Evolutionary conservation across 768 basidiomycete genomes (phyloP).

Genomic region (Trametes villosa): DNA sequence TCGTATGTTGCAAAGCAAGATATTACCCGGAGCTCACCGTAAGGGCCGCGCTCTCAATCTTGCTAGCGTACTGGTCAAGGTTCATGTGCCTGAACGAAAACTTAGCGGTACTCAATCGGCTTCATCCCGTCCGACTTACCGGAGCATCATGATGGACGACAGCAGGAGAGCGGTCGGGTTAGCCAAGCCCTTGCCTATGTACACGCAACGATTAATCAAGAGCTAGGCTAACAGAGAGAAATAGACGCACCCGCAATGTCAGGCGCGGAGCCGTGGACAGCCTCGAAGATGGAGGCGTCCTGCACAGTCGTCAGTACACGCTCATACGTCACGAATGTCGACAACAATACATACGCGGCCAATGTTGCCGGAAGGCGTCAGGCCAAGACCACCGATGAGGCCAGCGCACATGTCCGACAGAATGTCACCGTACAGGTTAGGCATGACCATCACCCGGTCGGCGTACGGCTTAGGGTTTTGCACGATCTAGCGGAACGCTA

Average conservation of each 20-base stretch:
- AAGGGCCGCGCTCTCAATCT: conserved; percentile 92
- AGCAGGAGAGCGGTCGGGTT: conserved; percentile 99
- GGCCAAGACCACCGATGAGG: conserved; percentile 96
- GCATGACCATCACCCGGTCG: conserved; percentile 99
- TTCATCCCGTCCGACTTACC: conserved; percentile 51
- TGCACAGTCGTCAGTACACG: conserved; percentile 37
- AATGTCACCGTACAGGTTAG: conserved; percentile 95
- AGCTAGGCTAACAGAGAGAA: neutral
- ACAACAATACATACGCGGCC: conserved; percentile 65
- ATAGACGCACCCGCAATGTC: conserved; percentile 87
- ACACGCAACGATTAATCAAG: conserved; percentile 12
- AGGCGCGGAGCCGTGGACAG: conserved; percentile 99
- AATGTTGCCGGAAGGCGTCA: conserved; percentile 98
- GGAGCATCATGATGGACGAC: conserved; percentile 97
- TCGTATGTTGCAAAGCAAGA: neutral
- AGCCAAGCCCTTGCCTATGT: conserved; percentile 82
- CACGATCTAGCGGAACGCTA: conserved; percentile 60
- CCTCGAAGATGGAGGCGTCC: conserved; percentile 99
- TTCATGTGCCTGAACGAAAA: conserved; percentile 81
- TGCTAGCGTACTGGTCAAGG: conserved; percentile 77
- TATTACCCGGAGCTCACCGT: conserved; percentile 57
- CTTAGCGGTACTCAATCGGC: conserved; percentile 28
- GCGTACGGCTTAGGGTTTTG: conserved; percentile 93
- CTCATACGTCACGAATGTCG: neutral
- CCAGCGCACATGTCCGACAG: conserved; percentile 98